These are phyloP conservation scores for Neonothopanus nambi DNA, from an alignment of 1,284 basidiomycete genomes.

Conservation along the genomic window DNA sequence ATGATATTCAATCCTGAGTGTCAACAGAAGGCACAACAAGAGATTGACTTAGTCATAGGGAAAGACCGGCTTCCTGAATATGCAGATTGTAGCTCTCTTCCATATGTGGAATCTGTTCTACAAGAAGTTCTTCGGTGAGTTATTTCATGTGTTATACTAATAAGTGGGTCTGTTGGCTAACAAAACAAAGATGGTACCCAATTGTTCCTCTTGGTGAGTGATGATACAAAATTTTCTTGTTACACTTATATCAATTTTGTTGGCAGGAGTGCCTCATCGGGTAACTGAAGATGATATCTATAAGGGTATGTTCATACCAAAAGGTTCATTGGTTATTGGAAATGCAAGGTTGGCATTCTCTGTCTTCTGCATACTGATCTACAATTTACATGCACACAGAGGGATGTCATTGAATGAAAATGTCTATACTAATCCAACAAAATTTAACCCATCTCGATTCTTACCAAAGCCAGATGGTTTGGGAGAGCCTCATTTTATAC, in stretches of 20 bases:
- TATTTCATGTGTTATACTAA: too few relatives aligned
- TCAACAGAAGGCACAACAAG: conserved; percentile 8
- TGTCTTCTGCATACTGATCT: neutral
- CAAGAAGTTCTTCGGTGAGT: conserved; percentile 4
- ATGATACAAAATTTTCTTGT: too few relatives aligned
- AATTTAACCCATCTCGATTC: too few relatives aligned
- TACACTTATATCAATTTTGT: neutral
- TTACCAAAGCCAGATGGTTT: too few relatives aligned
- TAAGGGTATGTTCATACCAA: conserved; percentile 22
- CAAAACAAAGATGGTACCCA: too few relatives aligned
- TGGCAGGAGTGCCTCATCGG: conserved; percentile 5
- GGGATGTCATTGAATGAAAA: too few relatives aligned
- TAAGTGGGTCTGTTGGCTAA: neutral
- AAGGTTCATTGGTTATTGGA: conserved; percentile 18
- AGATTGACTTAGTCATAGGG: conserved; percentile 11
- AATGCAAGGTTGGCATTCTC: conserved; percentile 29
- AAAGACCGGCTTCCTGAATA: neutral
- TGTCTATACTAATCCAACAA: too few relatives aligned
- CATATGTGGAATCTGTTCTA: conserved; percentile 4
- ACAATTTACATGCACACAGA: neutral
- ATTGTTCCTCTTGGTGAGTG: neutral
- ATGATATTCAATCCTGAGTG: conserved; percentile 8
- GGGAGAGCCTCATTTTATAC: neutral
- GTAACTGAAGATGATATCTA: conserved; percentile 15
- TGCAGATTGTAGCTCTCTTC: conserved; percentile 3